These are phyloP conservation scores for Metschnikowia similis DNA, from an alignment of 805 yeast genomes.

Conservation along the genomic window DNA sequence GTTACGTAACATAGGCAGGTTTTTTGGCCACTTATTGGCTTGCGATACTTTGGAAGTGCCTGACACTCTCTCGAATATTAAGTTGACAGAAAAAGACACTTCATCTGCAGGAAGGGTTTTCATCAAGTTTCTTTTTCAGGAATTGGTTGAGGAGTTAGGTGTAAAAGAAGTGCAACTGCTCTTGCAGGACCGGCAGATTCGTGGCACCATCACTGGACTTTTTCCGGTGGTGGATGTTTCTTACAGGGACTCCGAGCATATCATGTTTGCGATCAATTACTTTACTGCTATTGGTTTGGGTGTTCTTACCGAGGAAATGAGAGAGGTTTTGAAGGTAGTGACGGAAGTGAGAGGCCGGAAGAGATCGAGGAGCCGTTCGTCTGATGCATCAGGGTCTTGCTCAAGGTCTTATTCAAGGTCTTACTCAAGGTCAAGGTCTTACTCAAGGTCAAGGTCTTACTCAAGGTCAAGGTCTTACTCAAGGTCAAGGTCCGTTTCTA, in stretches of 20 bases:
- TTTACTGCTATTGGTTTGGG: slow-evolving; percentile 94
- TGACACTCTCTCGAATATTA: slow-evolving; percentile 49
- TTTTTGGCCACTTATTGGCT: slow-evolving; percentile 83
- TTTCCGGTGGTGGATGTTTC: slow-evolving; percentile 50
- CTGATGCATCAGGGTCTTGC: slow-evolving; percentile 10
- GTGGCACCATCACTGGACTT: slow-evolving; percentile 48
- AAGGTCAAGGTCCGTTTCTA: slow-evolving; percentile 10
- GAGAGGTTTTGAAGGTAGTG: slow-evolving; percentile 44
- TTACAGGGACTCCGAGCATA: slow-evolving; percentile 41
- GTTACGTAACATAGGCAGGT: slow-evolving; percentile 71
- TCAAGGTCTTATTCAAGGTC: slow-evolving; percentile 21
- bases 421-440: slow-evolving; percentile 15
- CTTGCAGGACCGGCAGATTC: slow-evolving; percentile 45
- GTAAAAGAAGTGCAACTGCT: slow-evolving; percentile 47
- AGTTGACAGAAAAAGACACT: slow-evolving; percentile 65
- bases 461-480: slow-evolving; percentile 10
- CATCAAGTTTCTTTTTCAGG: slow-evolving; percentile 75
- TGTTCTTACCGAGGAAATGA: slow-evolving; percentile 74
- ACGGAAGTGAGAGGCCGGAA: slow-evolving; percentile 22
- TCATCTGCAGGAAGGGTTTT: slow-evolving; percentile 80
- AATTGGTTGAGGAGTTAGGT: slow-evolving; percentile 75
- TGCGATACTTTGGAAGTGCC: slow-evolving; percentile 63
- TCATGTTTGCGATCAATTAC: slow-evolving; percentile 79
- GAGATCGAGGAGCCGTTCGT: slow-evolving; percentile 11
- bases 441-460: slow-evolving; percentile 13